Base-by-base conservation (phyloP, 306 rosid genomes). In the Dicorynia guianensis region DNA sequence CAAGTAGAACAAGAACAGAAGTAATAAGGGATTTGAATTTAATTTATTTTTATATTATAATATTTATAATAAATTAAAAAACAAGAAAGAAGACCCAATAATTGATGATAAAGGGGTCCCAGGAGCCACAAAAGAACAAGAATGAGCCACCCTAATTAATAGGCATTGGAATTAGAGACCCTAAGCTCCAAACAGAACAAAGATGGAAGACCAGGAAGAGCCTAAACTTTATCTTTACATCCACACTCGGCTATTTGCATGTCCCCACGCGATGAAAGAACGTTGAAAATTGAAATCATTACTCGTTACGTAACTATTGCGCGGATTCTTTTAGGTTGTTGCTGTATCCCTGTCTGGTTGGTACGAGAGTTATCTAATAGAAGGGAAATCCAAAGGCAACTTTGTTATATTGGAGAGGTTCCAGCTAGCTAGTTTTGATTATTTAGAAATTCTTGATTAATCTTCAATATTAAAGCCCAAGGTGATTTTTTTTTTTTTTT, bases 241-340 rank as follows among this genome's bases (percentile, higher is more conserved):
- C 69, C 81, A 75, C 75, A 79, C 50, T 43, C 5, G 36, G 36
- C 56, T 7, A 34, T 10, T 7, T 44, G 50, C 60, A 73, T 39
- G 92, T 73, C 2, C 88, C 91, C 85, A 84, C 82, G 38, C 19
- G 72, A 82, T 86, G 85, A 67, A 82, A 74, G 48, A 54, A 9
- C 65, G 67, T 80, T 78, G 77, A 80, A 72, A 80, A 53, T 69
- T 74, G 15, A 60, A 68, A 52, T 85, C 59, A 70, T 67, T 73
- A 33, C 72, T 57, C 44, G 34, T 35, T 75, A 74, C 68, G 80
- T 64, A 14, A 47, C 39, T 63, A 63, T 69, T 82, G 80, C 88
- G 77, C 92, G 57, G 72, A 81, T 86, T 79, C 65, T 71, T 88
- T 71, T 81, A 77, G 70, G 74, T 69, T 76, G 78, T 35, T 67